Evolutionary conservation across 371 early-diverging fungal species (phyloP), one percentile per base, ranked within the genome.

Genomic region (Neoconidiobolus thromboides): DNA sequence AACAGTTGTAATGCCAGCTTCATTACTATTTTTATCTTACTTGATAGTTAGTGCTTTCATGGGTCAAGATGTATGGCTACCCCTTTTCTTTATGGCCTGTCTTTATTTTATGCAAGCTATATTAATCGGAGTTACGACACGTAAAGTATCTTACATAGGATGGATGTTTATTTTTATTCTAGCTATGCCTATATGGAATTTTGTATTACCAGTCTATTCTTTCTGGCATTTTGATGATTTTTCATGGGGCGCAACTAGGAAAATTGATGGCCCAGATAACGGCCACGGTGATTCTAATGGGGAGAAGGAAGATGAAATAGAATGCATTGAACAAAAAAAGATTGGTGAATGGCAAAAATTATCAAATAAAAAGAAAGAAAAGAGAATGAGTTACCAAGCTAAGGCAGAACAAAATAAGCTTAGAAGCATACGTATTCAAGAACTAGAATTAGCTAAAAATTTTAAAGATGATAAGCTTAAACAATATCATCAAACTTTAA

Each of bases 151-250:
- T 47, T 93, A 96, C 65, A 75, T 95, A n/a, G 82, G 82, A 12
- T 99, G 96, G 96, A 91, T 96, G 86, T 52, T 90, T 38, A 79
- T 95, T 46, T 99, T 96, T 65, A 71, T 99, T 9, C 43, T 89
- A 10, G 87, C 92, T 3, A 76, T 96, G 37, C 97, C 97, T 0
- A 82, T 99, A 12, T 99, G 96, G 88, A 91, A 91, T 68, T 85
- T 91, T 65, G 76, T 91, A n/a, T 80, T 99, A 48, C 99, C 99
- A 0, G 67, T 87, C 1, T 99, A 99, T 70, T 85, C 96, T 37
- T 98, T 86, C 73, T 97, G 99, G 99, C 91, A 93, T 69, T 95
- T 97, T 74, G 99, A 99, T 67, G 96, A 99, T 63, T 96, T 99
- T 67, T 84, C 87, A 0, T 98, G 97, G 99, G 99, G 98, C 1